These are phyloP conservation scores for Dendrobium nobile DNA, from an alignment of 106 monocot species.

Conservation along the genomic window DNA sequence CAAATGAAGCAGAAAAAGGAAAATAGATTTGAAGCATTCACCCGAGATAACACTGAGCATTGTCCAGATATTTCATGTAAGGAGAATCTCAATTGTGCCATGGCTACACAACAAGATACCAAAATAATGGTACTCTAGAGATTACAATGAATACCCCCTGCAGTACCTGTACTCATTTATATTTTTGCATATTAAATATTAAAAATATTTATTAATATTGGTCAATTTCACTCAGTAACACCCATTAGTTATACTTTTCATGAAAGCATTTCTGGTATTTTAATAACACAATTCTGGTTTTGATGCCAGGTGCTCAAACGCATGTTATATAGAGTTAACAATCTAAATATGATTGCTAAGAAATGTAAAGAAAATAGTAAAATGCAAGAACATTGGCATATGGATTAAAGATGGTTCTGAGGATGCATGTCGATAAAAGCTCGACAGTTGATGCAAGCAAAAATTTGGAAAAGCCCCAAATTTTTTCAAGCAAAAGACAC, in stretches of 20 bases:
- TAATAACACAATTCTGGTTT: background rate
- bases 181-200: background rate
- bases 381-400: no score
- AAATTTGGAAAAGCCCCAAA: no score
- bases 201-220: background rate
- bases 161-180: background rate
- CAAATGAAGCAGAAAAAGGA: background rate
- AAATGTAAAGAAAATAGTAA: no score
- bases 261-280: background rate
- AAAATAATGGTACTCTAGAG: background rate
- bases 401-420: no score
- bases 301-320: no score
- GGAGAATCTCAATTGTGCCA: background rate
- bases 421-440: no score
- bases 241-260: background rate
- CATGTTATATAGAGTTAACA: no score
- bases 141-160: background rate
- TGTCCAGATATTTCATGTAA: background rate
- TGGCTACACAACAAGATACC: background rate
- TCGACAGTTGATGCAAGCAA: no score
- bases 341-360: no score
- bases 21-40: background rate
- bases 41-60: background rate
- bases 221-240: background rate
- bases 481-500: no score